Base-by-base conservation (phyloP, 2,329 filamentous ascomycete genomes). In the Aspergillus sp. region DNA sequence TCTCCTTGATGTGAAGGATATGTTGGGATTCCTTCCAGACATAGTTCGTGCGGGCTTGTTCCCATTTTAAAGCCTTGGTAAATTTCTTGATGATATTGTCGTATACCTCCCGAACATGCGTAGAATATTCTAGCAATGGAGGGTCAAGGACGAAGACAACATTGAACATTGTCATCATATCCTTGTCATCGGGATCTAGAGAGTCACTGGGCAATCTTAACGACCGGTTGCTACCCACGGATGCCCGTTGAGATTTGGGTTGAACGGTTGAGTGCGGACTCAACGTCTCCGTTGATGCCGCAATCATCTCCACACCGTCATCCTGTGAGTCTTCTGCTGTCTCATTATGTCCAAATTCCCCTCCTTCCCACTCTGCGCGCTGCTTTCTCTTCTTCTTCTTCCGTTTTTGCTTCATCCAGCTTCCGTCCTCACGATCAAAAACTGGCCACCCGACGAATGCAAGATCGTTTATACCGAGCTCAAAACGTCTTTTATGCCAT, bases 111-210 rank as follows among this genome's bases (percentile, higher is more conserved):
- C 89, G 84, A 46, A 96, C 79, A 12, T 84, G 79, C 68, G 79
- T 81, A 56, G 90, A 89, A 63, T 89, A 87, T 69, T 96, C 90
- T 56, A 93, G 81, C 52, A 88, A 86, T 50, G 88, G 88, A 3
- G 92, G 90, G 64, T 91, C 89, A 63, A 97, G 79, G 51, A 96
- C 90, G 73, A 98, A 98, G 23, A 98, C 92, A 11, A 97, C 84
- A 73, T 97, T 96, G 77, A 99, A 99, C 93, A 98, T 98, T 62
- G 88, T 92, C 90, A 98, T 93, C 47, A 85, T 85, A 58, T 84
- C 78, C 59, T 80, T 82, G 51, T 80, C 78, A 47, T 71, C 68
- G 0, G 60, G 57, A 50, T 75, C 71, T 41, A 66, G 43, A 5
- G 63, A 57, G 45, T 68, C 69, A 44, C 66, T 64, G 4, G 59